These are phyloP conservation scores for Prunus mira DNA, from an alignment of 306 rosid species.

Conservation along the genomic window DNA sequence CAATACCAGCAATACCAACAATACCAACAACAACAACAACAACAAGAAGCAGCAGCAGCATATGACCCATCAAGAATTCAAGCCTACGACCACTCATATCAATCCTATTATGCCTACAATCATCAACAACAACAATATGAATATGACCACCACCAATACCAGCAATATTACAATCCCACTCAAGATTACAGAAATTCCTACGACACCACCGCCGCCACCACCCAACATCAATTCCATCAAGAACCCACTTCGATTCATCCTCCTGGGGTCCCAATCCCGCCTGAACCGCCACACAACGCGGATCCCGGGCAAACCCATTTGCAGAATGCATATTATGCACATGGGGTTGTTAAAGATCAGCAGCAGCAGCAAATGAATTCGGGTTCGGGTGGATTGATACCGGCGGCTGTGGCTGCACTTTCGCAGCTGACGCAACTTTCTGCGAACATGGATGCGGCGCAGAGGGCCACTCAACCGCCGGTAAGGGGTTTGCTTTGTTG, in stretches of 20 bases:
- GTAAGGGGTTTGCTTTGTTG: slow-evolving; percentile 17
- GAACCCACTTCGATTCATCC: slow-evolving; percentile 40
- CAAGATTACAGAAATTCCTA: slow-evolving; percentile 22
- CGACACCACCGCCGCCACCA: slow-evolving; percentile 2
- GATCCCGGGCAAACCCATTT: slow-evolving; percentile 7
- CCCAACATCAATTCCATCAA: slow-evolving; percentile 19
- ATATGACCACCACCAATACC: slow-evolving; percentile 11
- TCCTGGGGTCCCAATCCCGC: slow-evolving; percentile 37
- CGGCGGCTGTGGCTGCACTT: slow-evolving; percentile 15
- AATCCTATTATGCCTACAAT: slow-evolving; percentile 17
- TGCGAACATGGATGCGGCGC: slow-evolving; percentile 18
- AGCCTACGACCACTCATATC: slow-evolving; percentile 20
- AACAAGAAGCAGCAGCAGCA: background rate
- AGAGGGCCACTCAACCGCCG: slow-evolving; percentile 20
- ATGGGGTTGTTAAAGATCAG: slow-evolving; percentile 18
- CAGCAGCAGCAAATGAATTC: background rate
- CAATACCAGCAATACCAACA: slow-evolving; percentile 13
- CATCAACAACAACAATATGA: slow-evolving; percentile 9
- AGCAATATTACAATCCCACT: slow-evolving; percentile 15
- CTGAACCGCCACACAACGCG: background rate
- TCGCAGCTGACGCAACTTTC: slow-evolving; percentile 25
- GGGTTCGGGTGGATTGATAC: slow-evolving; percentile 14
- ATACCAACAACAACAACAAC: background rate
- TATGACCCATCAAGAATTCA: slow-evolving; percentile 24
- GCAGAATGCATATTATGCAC: slow-evolving; percentile 25